phyloP scores from a whole-genome alignment of 306 rosid species.

The Neltuma alba region DNA sequence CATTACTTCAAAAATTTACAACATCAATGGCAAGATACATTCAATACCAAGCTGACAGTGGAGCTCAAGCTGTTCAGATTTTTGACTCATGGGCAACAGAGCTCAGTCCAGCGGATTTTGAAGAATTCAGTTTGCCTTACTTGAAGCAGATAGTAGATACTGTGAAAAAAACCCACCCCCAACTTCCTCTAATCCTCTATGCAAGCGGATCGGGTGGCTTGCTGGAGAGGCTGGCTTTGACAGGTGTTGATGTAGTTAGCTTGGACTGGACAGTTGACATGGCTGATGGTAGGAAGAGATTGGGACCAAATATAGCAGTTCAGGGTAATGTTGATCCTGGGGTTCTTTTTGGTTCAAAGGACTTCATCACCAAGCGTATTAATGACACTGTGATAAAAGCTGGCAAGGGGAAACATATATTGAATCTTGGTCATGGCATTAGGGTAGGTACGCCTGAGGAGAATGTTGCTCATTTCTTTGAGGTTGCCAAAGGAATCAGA shows the following conservation, averaged over 20 bases:
- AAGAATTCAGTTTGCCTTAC: slow-evolving; percentile 94
- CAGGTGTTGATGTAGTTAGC: slow-evolving; percentile 92
- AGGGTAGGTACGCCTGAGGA: slow-evolving; percentile 54
- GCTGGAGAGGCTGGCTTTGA: slow-evolving; percentile 86
- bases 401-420: slow-evolving; percentile 73
- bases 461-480: slow-evolving; percentile 93
- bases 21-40: slow-evolving; percentile 87
- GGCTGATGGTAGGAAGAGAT: slow-evolving; percentile 89
- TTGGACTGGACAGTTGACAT: slow-evolving; percentile 99
- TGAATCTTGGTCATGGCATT: slow-evolving; percentile 70
- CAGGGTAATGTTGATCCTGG: slow-evolving; percentile 99
- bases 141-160: slow-evolving; percentile 86
- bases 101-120: slow-evolving; percentile 93
- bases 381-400: slow-evolving; percentile 87
- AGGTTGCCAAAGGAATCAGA: slow-evolving; percentile 87
- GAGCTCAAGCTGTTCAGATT: slow-evolving; percentile 98
- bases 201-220: slow-evolving; percentile 98
- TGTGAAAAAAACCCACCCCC: slow-evolving; percentile 79
- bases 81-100: slow-evolving; percentile 97
- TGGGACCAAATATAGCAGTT: slow-evolving; percentile 81
- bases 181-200: slow-evolving; percentile 88
- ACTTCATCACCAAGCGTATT: slow-evolving; percentile 78
- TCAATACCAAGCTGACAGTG: slow-evolving; percentile 88
- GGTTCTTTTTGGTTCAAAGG: slow-evolving; percentile 93
- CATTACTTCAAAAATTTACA: slow-evolving; percentile 78